Base-by-base conservation (phyloP, 2,329 filamentous ascomycete genomes). In the Beauveria rudraprayagi region DNA sequence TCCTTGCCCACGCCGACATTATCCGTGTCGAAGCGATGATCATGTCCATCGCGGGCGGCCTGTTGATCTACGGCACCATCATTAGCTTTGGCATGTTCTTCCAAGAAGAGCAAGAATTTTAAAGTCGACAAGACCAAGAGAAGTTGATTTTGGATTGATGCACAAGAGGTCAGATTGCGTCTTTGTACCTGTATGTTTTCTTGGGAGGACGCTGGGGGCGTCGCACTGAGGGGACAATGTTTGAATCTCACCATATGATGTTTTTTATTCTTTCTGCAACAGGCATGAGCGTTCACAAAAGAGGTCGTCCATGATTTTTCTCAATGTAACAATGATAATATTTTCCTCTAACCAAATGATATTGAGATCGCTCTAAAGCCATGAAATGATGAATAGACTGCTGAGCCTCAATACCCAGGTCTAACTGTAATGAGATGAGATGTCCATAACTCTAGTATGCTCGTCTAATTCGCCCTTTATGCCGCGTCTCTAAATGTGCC, bases 1-100 rank as follows among this genome's bases (percentile, higher is more conserved):
- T 97, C 44, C 85, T 99, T 57, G 92, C 92, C 52, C 94, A 97
- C 75, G 89, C 90, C 64, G 85, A 85, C 62, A 82, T 94, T 65
- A 99, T 99, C 71, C 79, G 86, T 64, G 75, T 89, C 62, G 87
- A 91, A 57, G 94, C 94, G 54, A 96, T 96, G 87, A 79, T 91
- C 72, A 99, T 99, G 94, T 95, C 90, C 57, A 89, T 99, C 68
- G 77, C 93, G 57, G 94, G 94, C 30, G 94, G 94, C 57, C 79
- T 97, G 63, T 78, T 99, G 72, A 99, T 99, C 73, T 99, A 99
- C 77, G 91, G 91, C 61, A 99, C 94, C 54, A 97, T 99, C 72
- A 95, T 99, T 77, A 94, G 90, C 78, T 99, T 99, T 76, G 88
- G 90, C 66, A 90, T 97, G 86, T 99, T 97, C 79, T 99, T 99